phyloP scores from a whole-genome alignment of 2,329 filamentous ascomycete species.

The Ascochyta rabiei region DNA sequence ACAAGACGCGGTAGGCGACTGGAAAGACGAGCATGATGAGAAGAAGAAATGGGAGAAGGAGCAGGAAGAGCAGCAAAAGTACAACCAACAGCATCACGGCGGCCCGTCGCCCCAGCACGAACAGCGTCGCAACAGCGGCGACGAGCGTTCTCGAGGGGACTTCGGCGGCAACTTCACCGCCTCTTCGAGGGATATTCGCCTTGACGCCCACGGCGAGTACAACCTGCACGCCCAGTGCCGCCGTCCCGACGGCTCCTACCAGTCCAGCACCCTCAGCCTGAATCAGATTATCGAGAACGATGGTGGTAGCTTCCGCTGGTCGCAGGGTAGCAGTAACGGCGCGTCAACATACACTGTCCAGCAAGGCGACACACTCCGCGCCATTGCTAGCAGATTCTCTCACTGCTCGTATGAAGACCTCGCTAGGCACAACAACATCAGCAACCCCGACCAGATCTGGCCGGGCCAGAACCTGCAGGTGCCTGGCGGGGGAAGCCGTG shows the following conservation, averaged over 20 bases:
- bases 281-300: conserved; percentile 34
- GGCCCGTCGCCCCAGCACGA: conserved; percentile 7
- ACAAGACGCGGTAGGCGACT: conserved; percentile 30
- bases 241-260: conserved; percentile 30
- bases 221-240: conserved; percentile 35
- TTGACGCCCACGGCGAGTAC: conserved; percentile 36
- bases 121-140: conserved; percentile 5
- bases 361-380: conserved; percentile 35
- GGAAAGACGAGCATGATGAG: conserved; percentile 36
- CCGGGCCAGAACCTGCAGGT: conserved; percentile 34
- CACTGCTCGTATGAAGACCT: conserved; percentile 37
- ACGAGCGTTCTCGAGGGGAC: conserved; percentile 22
- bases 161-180: conserved; percentile 35
- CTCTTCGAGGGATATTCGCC: conserved; percentile 31
- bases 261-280: conserved; percentile 28
- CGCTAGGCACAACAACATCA: conserved; percentile 33
- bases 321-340: conserved; percentile 21
- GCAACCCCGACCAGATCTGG: conserved; percentile 36
- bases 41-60: conserved; percentile 35
- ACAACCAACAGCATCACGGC: conserved; percentile 23
- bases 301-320: conserved; percentile 34
- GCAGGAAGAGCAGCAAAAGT: conserved; percentile 22
- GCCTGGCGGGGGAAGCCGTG: conserved; percentile 27
- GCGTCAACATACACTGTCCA: conserved; percentile 31
- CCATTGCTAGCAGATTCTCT: conserved; percentile 30